Conservation (phyloP, 352 stramenopile species). For the Pythium coloratum region DNA sequence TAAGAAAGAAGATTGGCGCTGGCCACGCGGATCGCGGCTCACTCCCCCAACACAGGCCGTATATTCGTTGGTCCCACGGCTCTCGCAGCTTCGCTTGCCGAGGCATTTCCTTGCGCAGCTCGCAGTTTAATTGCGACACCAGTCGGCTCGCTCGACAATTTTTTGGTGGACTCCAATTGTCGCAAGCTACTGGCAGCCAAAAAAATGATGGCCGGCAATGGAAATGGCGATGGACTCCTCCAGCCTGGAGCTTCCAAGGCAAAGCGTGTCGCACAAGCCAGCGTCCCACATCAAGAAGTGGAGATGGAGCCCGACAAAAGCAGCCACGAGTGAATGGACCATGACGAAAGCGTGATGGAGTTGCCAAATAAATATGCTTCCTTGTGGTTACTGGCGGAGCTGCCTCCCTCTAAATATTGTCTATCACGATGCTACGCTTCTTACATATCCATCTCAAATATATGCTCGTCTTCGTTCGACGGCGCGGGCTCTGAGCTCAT, state of each 20-base stretch:
- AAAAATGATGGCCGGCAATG: background rate
- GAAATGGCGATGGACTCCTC: background rate
- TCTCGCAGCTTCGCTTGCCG: no score
- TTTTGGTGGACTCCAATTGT: background rate
- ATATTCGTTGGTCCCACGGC: no score
- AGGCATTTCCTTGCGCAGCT: background rate
- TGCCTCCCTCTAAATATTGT: slow-evolving; percentile 14
- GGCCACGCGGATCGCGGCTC: background rate
- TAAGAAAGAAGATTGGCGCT: background rate
- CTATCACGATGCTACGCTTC: slow-evolving; percentile 22
- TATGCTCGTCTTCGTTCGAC: slow-evolving; percentile 47
- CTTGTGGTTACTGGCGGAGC: slow-evolving; percentile 7
- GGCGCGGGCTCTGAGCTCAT: background rate
- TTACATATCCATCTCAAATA: slow-evolving; percentile 76
- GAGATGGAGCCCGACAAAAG: background rate
- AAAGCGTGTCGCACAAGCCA: background rate
- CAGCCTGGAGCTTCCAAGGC: no score
- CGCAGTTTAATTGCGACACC: background rate
- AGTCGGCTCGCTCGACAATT: background rate
- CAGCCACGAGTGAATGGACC: background rate
- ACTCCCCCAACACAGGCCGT: no score
- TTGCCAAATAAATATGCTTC: slow-evolving; percentile 38
- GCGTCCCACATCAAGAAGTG: background rate
- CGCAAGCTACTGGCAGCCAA: background rate
- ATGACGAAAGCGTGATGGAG: background rate